Evolutionary conservation across 1,284 basidiomycete genomes (phyloP), one percentile per base, ranked within the genome.

Genomic region (Trametes pubescens): DNA sequence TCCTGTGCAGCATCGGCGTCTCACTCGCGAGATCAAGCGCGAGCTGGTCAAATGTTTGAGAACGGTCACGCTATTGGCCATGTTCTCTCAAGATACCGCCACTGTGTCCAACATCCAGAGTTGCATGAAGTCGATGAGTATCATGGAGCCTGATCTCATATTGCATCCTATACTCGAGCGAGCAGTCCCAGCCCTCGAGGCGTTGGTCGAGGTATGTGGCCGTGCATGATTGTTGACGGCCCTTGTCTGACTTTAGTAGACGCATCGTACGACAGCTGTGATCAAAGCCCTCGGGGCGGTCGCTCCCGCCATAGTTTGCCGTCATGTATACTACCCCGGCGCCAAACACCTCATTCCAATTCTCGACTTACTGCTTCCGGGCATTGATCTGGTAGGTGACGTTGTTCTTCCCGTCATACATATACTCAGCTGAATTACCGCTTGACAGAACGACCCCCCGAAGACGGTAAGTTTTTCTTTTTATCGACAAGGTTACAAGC

Each of bases 101-200:
- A 89, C 87, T 2, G 87, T 89, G 34, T 75, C 80, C 34, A 90
- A 91, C 71, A 86, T 91, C 59, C 88, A 90, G 74, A 87, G 85
- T 65, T 87, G 87, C 68, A 75, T 92, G 66, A 91, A 91, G 74
- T 90, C 86, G 14, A 87, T 95, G 84, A 86, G 86, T 62, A 79
- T 91, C 51, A 89, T 98, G 80, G 94, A 96, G 70, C 95, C 96
- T 0, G 93, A 95, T 72, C 82, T 98, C 46, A 90, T 98, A 70
- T 81, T 98, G 60, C 90, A 93, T 44, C 89, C 94, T 0, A 86
- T 98, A 46, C 79, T 98, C 62, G 94, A 98, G 75, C 84, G 95
- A 51, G 92, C 94, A 6, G 90, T 92, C 16, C 92, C 93, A 4
- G 93, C 94, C 1, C 79, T 98, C 22, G 94, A 97, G 77, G 89